Percentiles rank a stretch among this genome's conserved stretches.
phyloP scores from a whole-genome alignment of 2,329 filamentous ascomycete species.

The Cordyceps cicadae region DNA sequence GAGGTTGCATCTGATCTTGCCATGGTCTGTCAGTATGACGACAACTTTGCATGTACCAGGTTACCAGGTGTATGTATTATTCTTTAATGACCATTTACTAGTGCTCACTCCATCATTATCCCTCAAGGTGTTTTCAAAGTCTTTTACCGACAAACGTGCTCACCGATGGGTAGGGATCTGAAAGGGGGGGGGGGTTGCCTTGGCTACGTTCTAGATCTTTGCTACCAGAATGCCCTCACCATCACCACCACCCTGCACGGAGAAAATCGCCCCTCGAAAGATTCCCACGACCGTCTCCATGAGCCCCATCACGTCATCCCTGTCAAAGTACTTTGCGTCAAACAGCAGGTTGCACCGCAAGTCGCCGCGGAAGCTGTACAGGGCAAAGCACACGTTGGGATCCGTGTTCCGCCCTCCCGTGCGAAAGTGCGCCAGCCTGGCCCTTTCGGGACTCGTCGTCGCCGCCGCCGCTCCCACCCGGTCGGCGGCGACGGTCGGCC shows the following conservation, averaged over 20 bases:
- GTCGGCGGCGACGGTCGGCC: background rate
- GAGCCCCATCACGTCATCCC: background rate
- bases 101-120: too few species aligned
- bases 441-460: background rate
- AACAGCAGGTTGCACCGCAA: background rate
- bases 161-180: too few species aligned
- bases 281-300: background rate
- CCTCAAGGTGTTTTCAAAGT: background rate
- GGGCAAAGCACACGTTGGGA: conserved; percentile 2
- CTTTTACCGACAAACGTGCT: too few species aligned
- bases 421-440: background rate
- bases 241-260: background rate
- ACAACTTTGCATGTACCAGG: background rate
- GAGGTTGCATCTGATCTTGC: background rate
- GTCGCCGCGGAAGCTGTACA: background rate
- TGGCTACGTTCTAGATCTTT: background rate
- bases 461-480: background rate
- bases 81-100: too few species aligned
- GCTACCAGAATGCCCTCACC: too few species aligned
- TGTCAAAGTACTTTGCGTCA: background rate
- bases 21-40: background rate
- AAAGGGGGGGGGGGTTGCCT: too few species aligned
- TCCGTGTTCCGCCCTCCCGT: conserved; percentile 3
- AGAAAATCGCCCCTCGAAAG: background rate
- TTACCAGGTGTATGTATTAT: background rate